phyloP scores from a whole-genome alignment of 2,329 filamentous ascomycete species.

The Xylariaceae sp. region DNA sequence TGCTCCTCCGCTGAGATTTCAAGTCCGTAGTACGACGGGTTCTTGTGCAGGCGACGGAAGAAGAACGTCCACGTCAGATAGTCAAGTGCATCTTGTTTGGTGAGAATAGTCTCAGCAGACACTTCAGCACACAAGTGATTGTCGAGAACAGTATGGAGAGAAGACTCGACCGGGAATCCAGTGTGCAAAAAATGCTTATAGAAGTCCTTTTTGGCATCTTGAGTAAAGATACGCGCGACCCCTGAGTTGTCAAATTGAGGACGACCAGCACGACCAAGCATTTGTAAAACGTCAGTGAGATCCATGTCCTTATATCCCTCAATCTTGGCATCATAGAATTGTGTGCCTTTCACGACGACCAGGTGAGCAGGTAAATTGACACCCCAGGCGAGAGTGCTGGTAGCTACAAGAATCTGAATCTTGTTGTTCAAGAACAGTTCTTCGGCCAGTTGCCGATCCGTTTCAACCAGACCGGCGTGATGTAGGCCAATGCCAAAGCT shows the following conservation, averaged over 20 bases:
- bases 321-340: conserved; percentile 96
- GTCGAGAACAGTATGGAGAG: conserved; percentile 90
- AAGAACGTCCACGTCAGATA: conserved; percentile 99
- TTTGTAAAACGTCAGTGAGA: conserved; percentile 93
- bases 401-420: conserved; percentile 94
- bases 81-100: conserved; percentile 94
- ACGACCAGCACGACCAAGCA: conserved; percentile 91
- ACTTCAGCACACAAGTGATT: conserved; percentile 96
- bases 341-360: conserved; percentile 96
- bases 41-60: conserved; percentile 95
- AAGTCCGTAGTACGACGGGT: conserved; percentile 95
- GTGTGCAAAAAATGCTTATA: conserved; percentile 99
- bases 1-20: conserved; percentile 92
- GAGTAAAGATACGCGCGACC: conserved; percentile 94
- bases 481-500: conserved; percentile 96
- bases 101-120: conserved; percentile 85
- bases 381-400: conserved; percentile 95
- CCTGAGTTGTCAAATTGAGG: conserved; percentile 96
- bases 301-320: conserved; percentile 99
- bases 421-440: conserved; percentile 97
- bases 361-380: conserved; percentile 96
- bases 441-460: conserved; percentile 85
- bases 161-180: conserved; percentile 95
- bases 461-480: conserved; percentile 94
- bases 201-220: conserved; percentile 96